phyloP scores from a whole-genome alignment of 345 rosid species.

The Citrus sinensis region DVS_A1.0 CM039165.1:30185001-30185500 shows the following conservation, averaged over 20 bases:
- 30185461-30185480: background rate
- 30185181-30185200: conserved; percentile 98
- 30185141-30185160: conserved; percentile 98
- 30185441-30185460: background rate
- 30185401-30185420: background rate
- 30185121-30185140: background rate
- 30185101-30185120: background rate
- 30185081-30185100: background rate
- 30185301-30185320: background rate
- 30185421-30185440: background rate
- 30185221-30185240: conserved; percentile 96
- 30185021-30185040: background rate
- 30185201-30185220: conserved; percentile 98
- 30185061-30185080: background rate
- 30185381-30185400: background rate
- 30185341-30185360: background rate
- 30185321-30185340: background rate
- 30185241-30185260: background rate
- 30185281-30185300: background rate
- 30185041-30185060: background rate
- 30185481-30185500: background rate
- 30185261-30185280: background rate
- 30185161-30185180: conserved; percentile 98
- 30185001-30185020: background rate
- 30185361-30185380: background rate